These are phyloP conservation scores for Phytophthora pseudosyringae DNA, from an alignment of 352 stramenopile genomes.

Conservation along the genomic window DNA sequence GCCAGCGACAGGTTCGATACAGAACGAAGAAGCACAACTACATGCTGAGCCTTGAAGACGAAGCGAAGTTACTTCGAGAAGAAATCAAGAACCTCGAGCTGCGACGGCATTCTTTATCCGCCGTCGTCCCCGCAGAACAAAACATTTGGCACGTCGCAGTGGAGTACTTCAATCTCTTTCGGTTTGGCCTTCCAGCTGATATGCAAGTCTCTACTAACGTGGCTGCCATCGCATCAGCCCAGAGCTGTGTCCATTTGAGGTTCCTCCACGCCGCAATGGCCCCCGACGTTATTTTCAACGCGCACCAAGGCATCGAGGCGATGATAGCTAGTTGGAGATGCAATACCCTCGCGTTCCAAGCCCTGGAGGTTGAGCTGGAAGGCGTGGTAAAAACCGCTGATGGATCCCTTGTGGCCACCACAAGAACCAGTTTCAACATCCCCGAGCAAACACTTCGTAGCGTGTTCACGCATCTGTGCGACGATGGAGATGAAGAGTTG, in stretches of 20 bases:
- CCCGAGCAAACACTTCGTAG: slow-evolving; percentile 2
- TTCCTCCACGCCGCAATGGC: slow-evolving; percentile 13
- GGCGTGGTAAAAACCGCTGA: neutral
- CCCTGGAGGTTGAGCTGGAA: slow-evolving; percentile 11
- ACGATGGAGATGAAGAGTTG: neutral
- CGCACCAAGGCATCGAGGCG: neutral
- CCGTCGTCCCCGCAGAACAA: neutral
- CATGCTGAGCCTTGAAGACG: slow-evolving; percentile 1
- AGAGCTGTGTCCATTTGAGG: slow-evolving; percentile 1
- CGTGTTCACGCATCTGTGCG: slow-evolving; percentile 12
- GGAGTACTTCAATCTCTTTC: slow-evolving; percentile 21
- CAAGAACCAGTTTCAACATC: slow-evolving; percentile 11
- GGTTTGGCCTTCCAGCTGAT: slow-evolving; percentile 2
- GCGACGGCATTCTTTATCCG: neutral
- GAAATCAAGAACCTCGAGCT: slow-evolving; percentile 1
- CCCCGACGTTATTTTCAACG: slow-evolving; percentile 13
- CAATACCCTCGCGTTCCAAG: slow-evolving; percentile 6
- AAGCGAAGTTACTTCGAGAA: neutral
- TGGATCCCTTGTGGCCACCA: slow-evolving; percentile 2
- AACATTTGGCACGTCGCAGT: slow-evolving; percentile 8
- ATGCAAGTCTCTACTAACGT: neutral
- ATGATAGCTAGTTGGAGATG: slow-evolving; percentile 13
- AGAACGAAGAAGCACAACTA: slow-evolving; percentile 20
- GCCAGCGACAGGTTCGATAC: slow-evolving; percentile 16
- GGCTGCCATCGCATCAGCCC: neutral